These are phyloP conservation scores for Fusarium heterosporum DNA, from an alignment of 2,329 filamentous ascomycete genomes.

Conservation along the genomic window DNA sequence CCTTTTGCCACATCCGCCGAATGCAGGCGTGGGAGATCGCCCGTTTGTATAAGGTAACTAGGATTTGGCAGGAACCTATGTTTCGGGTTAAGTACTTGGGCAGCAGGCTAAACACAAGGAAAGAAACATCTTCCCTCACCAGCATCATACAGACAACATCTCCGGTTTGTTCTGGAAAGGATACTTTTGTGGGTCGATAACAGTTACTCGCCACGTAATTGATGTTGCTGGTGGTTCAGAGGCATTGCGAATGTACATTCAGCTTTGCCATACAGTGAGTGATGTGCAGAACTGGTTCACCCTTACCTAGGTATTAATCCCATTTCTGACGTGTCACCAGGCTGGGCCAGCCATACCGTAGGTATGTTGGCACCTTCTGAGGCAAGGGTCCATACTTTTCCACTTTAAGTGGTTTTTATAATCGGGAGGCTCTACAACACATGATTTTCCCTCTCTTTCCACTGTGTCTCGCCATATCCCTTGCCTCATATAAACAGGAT, in stretches of 20 bases:
- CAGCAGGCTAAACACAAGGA: too few species aligned
- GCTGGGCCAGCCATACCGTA: not conserved
- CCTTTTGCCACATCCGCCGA: not conserved
- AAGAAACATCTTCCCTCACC: too few species aligned
- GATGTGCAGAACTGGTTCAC: too few species aligned
- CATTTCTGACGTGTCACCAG: not conserved
- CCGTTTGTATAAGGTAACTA: not conserved
- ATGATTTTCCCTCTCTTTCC: constrained; percentile 2
- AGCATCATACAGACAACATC: too few species aligned
- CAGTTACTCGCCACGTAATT: too few species aligned
- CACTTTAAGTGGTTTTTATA: not conserved
- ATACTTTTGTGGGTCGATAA: too few species aligned
- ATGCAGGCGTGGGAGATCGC: not conserved
- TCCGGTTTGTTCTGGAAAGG: too few species aligned
- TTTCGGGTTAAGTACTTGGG: not conserved
- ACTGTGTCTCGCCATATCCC: not conserved
- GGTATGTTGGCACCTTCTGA: not conserved
- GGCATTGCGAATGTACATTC: too few species aligned
- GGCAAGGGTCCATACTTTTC: not conserved
- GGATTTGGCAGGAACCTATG: not conserved
- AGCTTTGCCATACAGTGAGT: not conserved
- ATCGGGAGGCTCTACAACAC: not conserved
- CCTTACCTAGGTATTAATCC: not conserved
- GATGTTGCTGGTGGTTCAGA: too few species aligned
- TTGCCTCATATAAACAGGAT: not conserved